Percentiles rank a stretch among this genome's conserved stretches.
These are phyloP conservation scores for Cornus florida DNA, from an alignment of 148 eudicot genomes.

Conservation along the genomic window DNA sequence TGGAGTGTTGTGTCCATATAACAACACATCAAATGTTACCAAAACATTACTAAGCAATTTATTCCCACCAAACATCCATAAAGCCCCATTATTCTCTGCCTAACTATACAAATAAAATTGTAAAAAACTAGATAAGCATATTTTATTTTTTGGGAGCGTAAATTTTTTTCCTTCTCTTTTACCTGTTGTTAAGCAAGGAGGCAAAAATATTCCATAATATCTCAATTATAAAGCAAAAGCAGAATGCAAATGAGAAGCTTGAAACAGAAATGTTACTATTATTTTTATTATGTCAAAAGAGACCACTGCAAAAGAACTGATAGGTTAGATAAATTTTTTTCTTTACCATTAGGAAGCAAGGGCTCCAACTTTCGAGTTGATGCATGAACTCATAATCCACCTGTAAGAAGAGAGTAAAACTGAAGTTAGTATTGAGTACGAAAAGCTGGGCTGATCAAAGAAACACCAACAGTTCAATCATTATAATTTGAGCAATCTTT, in stretches of 20 bases:
- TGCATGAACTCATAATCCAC: constrained; percentile 54
- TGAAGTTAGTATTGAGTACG: neutral
- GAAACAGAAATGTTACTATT: neutral
- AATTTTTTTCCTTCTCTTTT: neutral
- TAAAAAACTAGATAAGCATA: neutral
- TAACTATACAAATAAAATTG: neutral
- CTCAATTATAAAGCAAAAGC: neutral
- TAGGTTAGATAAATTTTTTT: constrained; percentile 38
- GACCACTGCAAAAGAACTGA: constrained; percentile 63
- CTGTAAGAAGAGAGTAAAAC: constrained; percentile 22
- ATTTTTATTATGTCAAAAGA: constrained; percentile 5
- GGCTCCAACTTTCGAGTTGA: constrained; percentile 41
- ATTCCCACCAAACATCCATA: neutral
- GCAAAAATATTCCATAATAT: neutral
- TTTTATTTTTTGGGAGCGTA: neutral
- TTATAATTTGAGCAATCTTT: no score
- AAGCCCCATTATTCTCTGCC: neutral
- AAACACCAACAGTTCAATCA: no score
- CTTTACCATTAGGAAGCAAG: constrained; percentile 33
- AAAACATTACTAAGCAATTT: neutral
- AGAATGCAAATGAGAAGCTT: neutral
- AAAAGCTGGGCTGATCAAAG: neutral
- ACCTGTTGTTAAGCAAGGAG: neutral
- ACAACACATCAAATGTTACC: neutral
- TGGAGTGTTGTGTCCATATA: neutral